Evolutionary conservation across 495 filamentous ascomycete genomes (phyloP).

Genomic region (Pyrenopolyporus hunteri): DNA sequence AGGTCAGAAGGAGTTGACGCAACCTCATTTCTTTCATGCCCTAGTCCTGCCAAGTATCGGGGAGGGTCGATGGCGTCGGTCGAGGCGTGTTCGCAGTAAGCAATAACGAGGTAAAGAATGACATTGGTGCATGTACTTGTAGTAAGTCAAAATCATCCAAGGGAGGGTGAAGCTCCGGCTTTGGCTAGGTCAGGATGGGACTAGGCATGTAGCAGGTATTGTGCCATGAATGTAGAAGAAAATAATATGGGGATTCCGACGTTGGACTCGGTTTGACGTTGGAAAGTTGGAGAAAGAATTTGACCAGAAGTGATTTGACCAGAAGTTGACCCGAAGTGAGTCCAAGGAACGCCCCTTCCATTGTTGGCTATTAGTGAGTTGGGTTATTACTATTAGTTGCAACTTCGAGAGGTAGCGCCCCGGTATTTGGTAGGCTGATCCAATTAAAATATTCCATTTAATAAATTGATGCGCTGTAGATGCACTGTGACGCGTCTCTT

Average conservation of each 20-base stretch:
- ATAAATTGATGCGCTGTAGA: constrained; percentile 16
- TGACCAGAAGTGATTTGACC: too few relatives aligned
- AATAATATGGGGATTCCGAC: constrained; percentile 1
- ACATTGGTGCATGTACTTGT: constrained; percentile 35
- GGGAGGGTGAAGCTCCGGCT: not conserved
- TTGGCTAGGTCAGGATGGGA: too few relatives aligned
- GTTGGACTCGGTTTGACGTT: too few relatives aligned
- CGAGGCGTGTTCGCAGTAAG: constrained; percentile 10
- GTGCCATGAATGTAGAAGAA: constrained; percentile 6
- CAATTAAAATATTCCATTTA: constrained; percentile 33
- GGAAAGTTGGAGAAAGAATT: constrained; percentile 1
- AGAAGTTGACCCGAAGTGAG: too few relatives aligned
- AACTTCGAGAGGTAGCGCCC: constrained; percentile 14
- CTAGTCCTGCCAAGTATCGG: constrained; percentile 1
- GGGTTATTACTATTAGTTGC: not conserved
- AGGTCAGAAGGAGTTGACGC: constrained; percentile 47
- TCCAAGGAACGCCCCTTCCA: constrained; percentile 6
- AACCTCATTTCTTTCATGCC: constrained; percentile 47
- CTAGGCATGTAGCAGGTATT: not conserved
- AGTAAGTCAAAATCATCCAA: constrained; percentile 13
- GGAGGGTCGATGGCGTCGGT: constrained; percentile 20
- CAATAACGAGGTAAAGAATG: constrained; percentile 33
- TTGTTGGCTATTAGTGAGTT: constrained; percentile 16
- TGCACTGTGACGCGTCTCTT: constrained; percentile 34
- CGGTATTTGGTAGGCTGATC: constrained; percentile 20